Conservation (phyloP, 164 flowering plant genomes). For the Berberis vulgaris region DNA sequence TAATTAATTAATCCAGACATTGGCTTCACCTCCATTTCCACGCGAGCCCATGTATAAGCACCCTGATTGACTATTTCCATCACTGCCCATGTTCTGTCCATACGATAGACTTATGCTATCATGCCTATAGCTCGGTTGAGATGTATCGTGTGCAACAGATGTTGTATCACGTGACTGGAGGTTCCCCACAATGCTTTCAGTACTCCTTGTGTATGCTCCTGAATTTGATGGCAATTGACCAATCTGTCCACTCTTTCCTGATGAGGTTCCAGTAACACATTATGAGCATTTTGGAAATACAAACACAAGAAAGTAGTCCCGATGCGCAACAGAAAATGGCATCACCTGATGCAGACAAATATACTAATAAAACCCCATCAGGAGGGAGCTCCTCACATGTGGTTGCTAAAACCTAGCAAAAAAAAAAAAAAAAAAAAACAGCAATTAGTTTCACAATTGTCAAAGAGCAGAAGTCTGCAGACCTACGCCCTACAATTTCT, state of each 20-base stretch:
- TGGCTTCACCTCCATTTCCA: conserved; percentile 56
- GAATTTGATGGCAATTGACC: conserved; percentile 27
- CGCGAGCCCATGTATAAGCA: conserved; percentile 58
- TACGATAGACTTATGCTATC: conserved; percentile 23
- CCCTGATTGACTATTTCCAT: conserved; percentile 14
- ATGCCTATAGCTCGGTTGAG: conserved; percentile 19
- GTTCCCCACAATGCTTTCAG: conserved; percentile 30
- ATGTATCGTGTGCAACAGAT: conserved; percentile 24
- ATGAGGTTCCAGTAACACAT: conserved; percentile 11
- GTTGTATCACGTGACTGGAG: conserved; percentile 29
- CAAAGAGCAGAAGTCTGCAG: background rate
- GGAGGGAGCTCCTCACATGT: conserved; percentile 78
- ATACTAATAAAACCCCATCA: conserved; percentile 77
- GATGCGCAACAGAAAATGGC: background rate
- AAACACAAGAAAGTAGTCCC: background rate
- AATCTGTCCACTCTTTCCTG: conserved; percentile 43
- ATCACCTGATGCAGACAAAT: conserved; percentile 76
- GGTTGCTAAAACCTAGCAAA: conserved; percentile 70
- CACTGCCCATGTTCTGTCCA: conserved; percentile 24
- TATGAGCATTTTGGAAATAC: background rate
- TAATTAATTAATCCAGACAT: too few species aligned
- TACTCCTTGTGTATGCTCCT: conserved; percentile 23
- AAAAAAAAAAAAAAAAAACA: background rate
- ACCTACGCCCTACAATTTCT: too few species aligned
- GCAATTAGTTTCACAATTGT: background rate